A percentile compares a stretch with the other conserved stretches of the same genome.
Conservation (phyloP, 108 stramenopile species). For the Epithemia pelagica region DNA sequence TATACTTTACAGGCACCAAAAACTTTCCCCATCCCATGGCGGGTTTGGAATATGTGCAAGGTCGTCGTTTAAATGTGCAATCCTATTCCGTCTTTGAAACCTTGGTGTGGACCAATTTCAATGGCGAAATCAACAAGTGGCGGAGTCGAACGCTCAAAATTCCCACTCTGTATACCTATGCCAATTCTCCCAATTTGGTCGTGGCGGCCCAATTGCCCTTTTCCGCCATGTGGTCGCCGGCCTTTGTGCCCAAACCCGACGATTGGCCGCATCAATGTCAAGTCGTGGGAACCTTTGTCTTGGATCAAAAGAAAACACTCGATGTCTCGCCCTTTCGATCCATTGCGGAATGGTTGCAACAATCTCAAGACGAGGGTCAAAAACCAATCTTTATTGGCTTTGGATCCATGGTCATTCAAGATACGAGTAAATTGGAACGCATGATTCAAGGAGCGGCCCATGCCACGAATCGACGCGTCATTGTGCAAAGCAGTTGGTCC, state of each 20-base stretch:
- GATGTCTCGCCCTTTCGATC: conserved; percentile 26
- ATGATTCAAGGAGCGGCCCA: conserved; percentile 52
- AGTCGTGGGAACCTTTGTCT: conserved; percentile 67
- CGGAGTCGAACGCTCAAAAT: conserved; percentile 23
- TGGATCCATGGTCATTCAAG: conserved; percentile 64
- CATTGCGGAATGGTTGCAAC: conserved; percentile 33
- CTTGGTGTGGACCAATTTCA: conserved; percentile 21
- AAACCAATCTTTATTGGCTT: conserved; percentile 68
- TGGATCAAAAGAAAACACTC: conserved; percentile 11
- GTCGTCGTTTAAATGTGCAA: conserved; percentile 16
- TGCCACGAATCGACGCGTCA: conserved; percentile 31
- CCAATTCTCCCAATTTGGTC: conserved; percentile 27
- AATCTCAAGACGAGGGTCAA: conserved; percentile 29
- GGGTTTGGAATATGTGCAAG: conserved; percentile 34
- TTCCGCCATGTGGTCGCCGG: conserved; percentile 73
- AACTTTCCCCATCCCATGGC: conserved; percentile 74
- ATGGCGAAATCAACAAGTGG: conserved; percentile 38
- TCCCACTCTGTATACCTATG: conserved; percentile 24
- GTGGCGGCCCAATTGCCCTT: conserved; percentile 47
- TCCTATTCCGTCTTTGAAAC: conserved; percentile 45
- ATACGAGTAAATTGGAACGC: conserved; percentile 30
- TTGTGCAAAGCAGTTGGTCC: conserved; percentile 65
- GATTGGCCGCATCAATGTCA: conserved; percentile 79
- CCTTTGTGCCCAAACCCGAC: conserved; percentile 73
- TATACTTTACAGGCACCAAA: conserved; percentile 58